Evolutionary conservation across 1,284 basidiomycete genomes (phyloP), one percentile per base, ranked within the genome.

Genomic region (Trichosporon sp.): DNA sequence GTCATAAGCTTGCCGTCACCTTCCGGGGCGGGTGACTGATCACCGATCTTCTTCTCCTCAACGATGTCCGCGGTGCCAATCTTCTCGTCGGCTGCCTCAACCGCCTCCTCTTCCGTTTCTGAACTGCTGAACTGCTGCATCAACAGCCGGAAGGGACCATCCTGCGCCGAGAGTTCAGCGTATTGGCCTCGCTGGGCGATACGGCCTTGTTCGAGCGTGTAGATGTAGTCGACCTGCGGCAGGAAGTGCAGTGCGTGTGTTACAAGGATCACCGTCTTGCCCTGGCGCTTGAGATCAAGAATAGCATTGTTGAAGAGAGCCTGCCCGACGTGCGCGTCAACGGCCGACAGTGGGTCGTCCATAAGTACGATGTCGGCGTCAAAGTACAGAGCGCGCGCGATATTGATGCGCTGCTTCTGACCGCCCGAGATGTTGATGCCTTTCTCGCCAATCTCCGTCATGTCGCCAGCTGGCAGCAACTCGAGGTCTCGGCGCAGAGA

Each of bases 311-410:
- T 86, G 82, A 95, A 93, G 16, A 95, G 56, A 3, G 87, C 84
- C 74, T 89, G 90, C 40, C 91, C 92, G 49, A 95, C 92, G 71
- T 94, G 91, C 3, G 92, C 91, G 74, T 91, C 91, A 27, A 92
- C 83, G 33, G 89, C 88, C 6, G 86, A 88, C 16, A 89, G 82
- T 6, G 90, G 89, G 70, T 93, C 91, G 71, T 93, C 91, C 64
- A 92, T 87, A 25, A 94, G 88, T 70, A 92, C 87, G 65, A 95
- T 88, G 63, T 92, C 90, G 0, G 89, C 87, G 68, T 90, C 83
- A 73, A 86, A 90, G 80, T 95, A 96, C 63, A 95, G 87, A 0
- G 90, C 88, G 57, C 93, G 86, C 49, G 89, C 90, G 59, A 93
- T 77, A 65, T 78, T 80, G 72, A 84, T 78, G 7, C 92, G 73